Base-by-base conservation (phyloP, 495 filamentous ascomycete species). In the Neurospora sp. region DNA sequence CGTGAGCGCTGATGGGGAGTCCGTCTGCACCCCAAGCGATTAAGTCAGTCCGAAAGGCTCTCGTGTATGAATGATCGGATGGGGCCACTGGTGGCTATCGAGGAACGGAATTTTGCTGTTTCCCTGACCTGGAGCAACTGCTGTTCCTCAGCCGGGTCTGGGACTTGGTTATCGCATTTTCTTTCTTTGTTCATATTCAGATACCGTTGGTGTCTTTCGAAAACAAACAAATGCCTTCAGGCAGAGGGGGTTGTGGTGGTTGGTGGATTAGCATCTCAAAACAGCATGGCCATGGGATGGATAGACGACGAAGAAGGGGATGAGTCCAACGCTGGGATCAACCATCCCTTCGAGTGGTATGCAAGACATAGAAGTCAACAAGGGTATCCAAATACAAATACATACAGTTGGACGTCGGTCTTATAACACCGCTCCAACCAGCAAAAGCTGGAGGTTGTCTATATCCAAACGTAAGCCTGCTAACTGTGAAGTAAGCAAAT, bases 1-100 rank as follows among this genome's bases (percentile, higher is more conserved):
- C 62, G 66, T 41, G 31, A 73, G 27, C 66, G 69, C 69, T 38
- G 72, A 70, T 70, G 66, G 66, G 41, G 72, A 73, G 39, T 27
- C 66, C 4, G 40, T 73, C 14, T 73, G 72, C 72, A 73, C 66
- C 20, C 72, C 72, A 8, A 42, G 66, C 35, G n/a, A 62, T 11
- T 66, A n/a, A 59, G 4, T 23, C 41, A 37, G 40, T 27, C 14
- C 5, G 23, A 14, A 35, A 1, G 5, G 4, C 35, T 18, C 12
- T 31, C 6, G 54, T 66, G 54, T 66, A 14, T 66, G 20, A 16
- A 16, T 37, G 27, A 18, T 35, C 20, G 27, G 27, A 66, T 35
- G 54, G 54, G 1, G 54, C 27, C 54, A 66, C 27, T 66, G 54
- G 54, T 66, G 54, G 27, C 54, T 66, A 66, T 35, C 14, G 27